Evolutionary conservation across 176 grass and related monocot genomes (phyloP).

Genomic region (Musa beccarii): DNA sequence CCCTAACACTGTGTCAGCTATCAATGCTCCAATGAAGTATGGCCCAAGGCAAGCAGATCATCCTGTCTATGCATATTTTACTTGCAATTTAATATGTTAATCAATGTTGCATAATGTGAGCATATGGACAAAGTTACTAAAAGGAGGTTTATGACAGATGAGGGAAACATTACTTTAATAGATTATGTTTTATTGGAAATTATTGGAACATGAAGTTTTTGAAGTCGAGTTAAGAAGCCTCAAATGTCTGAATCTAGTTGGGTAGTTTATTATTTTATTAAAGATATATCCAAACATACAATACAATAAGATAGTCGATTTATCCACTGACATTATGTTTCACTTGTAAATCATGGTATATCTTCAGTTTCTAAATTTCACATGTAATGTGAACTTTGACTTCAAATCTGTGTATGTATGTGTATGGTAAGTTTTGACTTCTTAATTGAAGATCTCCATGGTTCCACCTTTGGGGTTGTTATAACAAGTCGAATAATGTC

Average conservation of each 20-base stretch:
- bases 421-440: too few species aligned
- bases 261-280: too few species aligned
- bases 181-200: too few species aligned
- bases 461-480: too few species aligned
- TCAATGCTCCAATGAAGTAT: slow-evolving; percentile 96
- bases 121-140: background rate
- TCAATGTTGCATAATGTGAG: background rate
- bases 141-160: too few species aligned
- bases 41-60: slow-evolving; percentile 61
- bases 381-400: too few species aligned
- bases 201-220: too few species aligned
- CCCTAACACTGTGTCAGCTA: slow-evolving; percentile 57
- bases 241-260: background rate
- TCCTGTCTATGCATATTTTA: slow-evolving; percentile 5
- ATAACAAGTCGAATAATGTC: too few species aligned
- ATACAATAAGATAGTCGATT: background rate
- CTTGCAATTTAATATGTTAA: background rate
- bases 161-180: too few species aligned
- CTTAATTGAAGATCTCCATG: too few species aligned
- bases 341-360: background rate
- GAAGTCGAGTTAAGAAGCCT: background rate
- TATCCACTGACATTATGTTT: background rate
- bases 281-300: too few species aligned
- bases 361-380: background rate
- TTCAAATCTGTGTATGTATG: too few species aligned